phyloP scores from a whole-genome alignment of 805 yeast species.

The Sugiyamaella smithiae region DNA sequence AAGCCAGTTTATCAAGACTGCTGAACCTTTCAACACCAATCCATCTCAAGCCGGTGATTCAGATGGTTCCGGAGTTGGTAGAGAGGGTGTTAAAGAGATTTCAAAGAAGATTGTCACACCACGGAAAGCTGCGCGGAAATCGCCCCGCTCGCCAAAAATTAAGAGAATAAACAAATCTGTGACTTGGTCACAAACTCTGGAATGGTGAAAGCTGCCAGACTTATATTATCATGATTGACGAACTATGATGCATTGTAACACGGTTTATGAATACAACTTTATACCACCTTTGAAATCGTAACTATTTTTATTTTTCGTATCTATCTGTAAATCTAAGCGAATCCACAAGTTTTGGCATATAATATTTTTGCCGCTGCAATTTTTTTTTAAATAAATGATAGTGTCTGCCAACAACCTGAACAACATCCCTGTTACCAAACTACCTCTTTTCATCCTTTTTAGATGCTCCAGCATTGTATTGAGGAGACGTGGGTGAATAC shows the following conservation, averaged over 20 bases:
- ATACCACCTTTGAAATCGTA: neutral
- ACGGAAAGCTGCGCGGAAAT: neutral
- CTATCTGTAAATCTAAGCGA: constrained; percentile 4
- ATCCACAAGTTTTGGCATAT: neutral
- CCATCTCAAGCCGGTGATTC: no score
- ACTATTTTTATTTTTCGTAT: neutral
- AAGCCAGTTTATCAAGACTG: neutral
- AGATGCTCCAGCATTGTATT: constrained; percentile 33
- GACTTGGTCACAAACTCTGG: neutral
- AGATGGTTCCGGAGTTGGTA: no score
- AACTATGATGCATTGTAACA: neutral
- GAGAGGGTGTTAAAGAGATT: no score
- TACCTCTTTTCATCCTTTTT: neutral
- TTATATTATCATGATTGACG: neutral
- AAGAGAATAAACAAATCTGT: constrained; percentile 1
- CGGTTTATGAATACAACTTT: no score
- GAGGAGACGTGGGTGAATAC: constrained; percentile 72
- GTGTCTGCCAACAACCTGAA: neutral
- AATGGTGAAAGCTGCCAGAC: neutral
- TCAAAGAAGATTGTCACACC: neutral
- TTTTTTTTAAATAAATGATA: neutral
- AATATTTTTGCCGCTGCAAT: neutral
- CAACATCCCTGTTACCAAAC: neutral
- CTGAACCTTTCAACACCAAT: no score
- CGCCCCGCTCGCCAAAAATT: neutral